Conservation (phyloP, 306 rosid species). For the Quercus variabilis region DNA sequence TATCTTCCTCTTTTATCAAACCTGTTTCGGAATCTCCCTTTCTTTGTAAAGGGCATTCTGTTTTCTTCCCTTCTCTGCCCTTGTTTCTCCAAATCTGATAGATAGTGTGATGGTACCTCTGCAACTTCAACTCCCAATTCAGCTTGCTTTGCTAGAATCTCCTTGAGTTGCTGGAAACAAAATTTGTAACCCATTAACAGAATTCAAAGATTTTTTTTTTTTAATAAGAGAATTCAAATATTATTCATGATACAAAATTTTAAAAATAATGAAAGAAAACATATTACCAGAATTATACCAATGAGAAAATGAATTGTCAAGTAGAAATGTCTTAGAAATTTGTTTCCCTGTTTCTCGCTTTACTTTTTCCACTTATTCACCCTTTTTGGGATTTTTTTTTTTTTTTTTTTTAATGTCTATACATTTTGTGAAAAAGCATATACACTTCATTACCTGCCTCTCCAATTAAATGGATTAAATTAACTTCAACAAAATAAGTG, state of each 20-base stretch:
- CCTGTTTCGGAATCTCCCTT: slow-evolving; percentile 46
- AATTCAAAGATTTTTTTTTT: too few relatives aligned
- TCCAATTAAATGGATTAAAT: neutral
- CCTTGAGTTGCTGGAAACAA: slow-evolving; percentile 67
- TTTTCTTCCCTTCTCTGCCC: slow-evolving; percentile 33
- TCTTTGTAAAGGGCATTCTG: slow-evolving; percentile 19
- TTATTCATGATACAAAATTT: neutral
- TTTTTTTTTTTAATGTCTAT: too few relatives aligned
- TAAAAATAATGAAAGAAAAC: neutral
- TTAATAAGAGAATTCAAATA: neutral
- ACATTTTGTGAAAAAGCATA: neutral
- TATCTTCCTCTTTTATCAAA: slow-evolving; percentile 41
- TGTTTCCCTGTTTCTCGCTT: neutral
- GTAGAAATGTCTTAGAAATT: neutral
- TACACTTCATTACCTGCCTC: neutral
- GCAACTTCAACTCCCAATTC: slow-evolving; percentile 95
- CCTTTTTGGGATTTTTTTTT: neutral
- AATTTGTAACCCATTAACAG: neutral
- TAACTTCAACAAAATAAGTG: neutral
- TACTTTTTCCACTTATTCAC: neutral
- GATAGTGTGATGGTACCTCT: slow-evolving; percentile 74
- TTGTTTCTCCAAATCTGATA: slow-evolving; percentile 42
- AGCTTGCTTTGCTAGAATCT: slow-evolving; percentile 85
- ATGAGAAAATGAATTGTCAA: neutral
- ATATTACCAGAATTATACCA: neutral